Percentiles rank a stretch among this genome's conserved stretches.
These are phyloP conservation scores for Apiospora koreana DNA, from an alignment of 2,329 filamentous ascomycete genomes.

Conservation along the genomic window DNA sequence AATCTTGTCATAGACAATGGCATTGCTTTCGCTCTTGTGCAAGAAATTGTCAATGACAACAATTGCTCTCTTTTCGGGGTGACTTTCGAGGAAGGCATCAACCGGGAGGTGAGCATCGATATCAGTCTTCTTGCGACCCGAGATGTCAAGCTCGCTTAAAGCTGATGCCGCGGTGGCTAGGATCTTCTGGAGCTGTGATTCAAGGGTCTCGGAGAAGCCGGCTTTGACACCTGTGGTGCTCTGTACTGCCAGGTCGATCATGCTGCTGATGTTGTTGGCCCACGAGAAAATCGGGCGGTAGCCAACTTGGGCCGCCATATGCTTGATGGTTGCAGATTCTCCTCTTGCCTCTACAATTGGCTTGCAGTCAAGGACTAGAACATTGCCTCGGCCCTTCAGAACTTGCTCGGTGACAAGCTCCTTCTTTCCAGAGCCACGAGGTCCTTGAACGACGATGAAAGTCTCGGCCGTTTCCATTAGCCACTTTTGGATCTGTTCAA, in stretches of 20 bases:
- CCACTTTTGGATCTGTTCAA: conserved; percentile 82
- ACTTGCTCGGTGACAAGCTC: conserved; percentile 87
- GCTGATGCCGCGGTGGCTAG: conserved; percentile 80
- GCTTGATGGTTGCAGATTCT: conserved; percentile 81
- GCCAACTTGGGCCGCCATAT: conserved; percentile 79
- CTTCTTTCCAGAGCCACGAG: conserved; percentile 86
- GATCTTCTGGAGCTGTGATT: conserved; percentile 87
- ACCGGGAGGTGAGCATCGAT: conserved; percentile 72
- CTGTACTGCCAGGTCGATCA: conserved; percentile 89
- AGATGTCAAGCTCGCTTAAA: conserved; percentile 74
- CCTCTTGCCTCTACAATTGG: conserved; percentile 88
- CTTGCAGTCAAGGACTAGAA: conserved; percentile 89
- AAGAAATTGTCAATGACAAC: conserved; percentile 92
- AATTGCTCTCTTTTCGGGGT: conserved; percentile 80
- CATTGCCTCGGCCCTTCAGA: conserved; percentile 72
- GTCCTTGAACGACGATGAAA: conserved; percentile 91
- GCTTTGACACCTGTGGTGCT: conserved; percentile 93
- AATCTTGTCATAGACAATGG: conserved; percentile 74
- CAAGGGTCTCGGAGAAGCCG: conserved; percentile 89
- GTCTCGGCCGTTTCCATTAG: conserved; percentile 86
- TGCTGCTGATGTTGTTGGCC: conserved; percentile 92
- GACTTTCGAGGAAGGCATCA: conserved; percentile 86
- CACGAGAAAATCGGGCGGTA: conserved; percentile 94
- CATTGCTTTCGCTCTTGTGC: conserved; percentile 70
- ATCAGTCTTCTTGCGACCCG: conserved; percentile 69